Evolutionary conservation across 2,329 filamentous ascomycete species (phyloP), one percentile per base, ranked within the genome.

Genomic region (Thielaviopsis populi): DNA sequence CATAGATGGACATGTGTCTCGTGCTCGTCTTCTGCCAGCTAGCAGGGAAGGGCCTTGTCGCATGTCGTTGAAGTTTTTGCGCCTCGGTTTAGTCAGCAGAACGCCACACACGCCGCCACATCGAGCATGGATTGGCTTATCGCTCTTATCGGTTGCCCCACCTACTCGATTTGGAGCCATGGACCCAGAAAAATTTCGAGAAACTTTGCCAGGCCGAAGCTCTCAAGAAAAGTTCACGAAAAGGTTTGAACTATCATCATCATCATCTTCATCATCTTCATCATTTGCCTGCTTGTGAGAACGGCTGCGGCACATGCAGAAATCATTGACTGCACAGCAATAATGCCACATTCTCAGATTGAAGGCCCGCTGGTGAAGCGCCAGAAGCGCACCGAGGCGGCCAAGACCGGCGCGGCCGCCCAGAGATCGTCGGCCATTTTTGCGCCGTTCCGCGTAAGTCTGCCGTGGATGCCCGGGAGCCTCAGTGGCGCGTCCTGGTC

Each of bases 361-460:
- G 82, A 84, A 69, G 76, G 79, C 66, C 88, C 85, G 63, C 75
- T 87, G 69, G 80, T 80, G 66, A 96, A 96, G 78, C 85, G 91
- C 68, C 88, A 90, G 74, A 91, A 87, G 76, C 76, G 84, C 67
- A 70, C 71, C 65, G 70, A 72, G 64, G 75, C 75, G 66, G 68
- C 71, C 62, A 70, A 74, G 64, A 61, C 74, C 70, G 68, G 74
- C 54, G 70, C 78, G 68, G 67, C 74, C 68, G 67, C 76, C n/a
- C 68, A 70, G 63, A 73, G 77, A 70, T 80, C 81, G 64, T 95
- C 91, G 11, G 83, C 84, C 72, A 90, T 97, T 69, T 97, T 99
- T 78, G 88, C 91, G 70, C 92, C 94, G 1, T 97, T 92, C 76
- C 80, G 94, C 74, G 91, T 95, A 84, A 68, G 85, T 66, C 66